Evolutionary conservation across 768 basidiomycete genomes (phyloP).

Genomic region (Tulasnella sp.): DNA sequence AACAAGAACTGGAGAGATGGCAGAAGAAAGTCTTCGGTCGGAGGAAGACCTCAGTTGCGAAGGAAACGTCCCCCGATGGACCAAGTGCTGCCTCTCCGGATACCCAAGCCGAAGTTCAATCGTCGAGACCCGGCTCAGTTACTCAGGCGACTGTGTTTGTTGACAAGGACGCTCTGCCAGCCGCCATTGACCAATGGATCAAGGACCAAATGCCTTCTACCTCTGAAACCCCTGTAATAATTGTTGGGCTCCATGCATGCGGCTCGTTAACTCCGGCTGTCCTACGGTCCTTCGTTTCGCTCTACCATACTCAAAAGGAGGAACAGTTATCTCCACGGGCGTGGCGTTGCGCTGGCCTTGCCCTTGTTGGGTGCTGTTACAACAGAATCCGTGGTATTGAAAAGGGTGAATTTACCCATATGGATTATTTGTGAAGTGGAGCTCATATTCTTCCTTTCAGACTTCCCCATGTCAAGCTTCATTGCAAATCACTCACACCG

Average conservation of each 20-base stretch:
- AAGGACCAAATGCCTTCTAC: neutral
- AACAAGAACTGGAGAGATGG: constrained; percentile 21
- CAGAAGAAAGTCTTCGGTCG: constrained; percentile 23
- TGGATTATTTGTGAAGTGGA: neutral
- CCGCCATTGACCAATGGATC: constrained; percentile 27
- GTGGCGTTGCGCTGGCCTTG: constrained; percentile 42
- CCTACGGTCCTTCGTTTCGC: constrained; percentile 28
- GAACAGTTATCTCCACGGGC: neutral
- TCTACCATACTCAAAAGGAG: constrained; percentile 13
- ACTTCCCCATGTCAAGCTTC: constrained; percentile 54
- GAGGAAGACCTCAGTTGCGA: neutral
- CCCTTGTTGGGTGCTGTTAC: constrained; percentile 77
- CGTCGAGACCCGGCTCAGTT: constrained; percentile 1
- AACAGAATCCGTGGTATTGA: constrained; percentile 55
- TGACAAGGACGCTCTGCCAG: constrained; percentile 21
- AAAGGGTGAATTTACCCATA: constrained; percentile 40
- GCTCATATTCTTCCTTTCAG: constrained; percentile 37
- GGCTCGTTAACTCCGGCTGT: constrained; percentile 32
- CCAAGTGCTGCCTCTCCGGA: neutral
- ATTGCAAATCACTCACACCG: constrained; percentile 38
- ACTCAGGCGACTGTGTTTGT: constrained; percentile 24
- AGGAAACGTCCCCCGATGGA: neutral
- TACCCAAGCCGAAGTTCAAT: neutral
- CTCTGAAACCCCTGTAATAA: neutral
- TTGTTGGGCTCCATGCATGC: constrained; percentile 32